phyloP scores from a whole-genome alignment of 305 asterid species.

The Plantago lanceolata region DNA sequence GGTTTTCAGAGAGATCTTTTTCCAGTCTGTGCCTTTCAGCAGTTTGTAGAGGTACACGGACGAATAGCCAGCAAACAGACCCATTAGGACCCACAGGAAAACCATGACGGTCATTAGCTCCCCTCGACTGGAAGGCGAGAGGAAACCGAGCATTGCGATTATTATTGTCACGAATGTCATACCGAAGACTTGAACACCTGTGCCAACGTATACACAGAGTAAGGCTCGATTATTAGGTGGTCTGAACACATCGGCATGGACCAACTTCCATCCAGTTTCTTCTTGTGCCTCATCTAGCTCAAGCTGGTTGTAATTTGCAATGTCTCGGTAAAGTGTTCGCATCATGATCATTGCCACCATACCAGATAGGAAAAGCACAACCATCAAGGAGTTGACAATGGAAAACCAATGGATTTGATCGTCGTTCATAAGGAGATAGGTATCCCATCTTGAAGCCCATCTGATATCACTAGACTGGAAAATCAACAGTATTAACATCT shows the following conservation, averaged over 20 bases:
- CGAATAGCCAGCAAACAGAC: slow-evolving; percentile 42
- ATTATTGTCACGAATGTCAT: slow-evolving; percentile 47
- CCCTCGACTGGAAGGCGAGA: slow-evolving; percentile 55
- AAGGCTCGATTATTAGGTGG: slow-evolving; percentile 33
- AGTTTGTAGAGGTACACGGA: slow-evolving; percentile 35
- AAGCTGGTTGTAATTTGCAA: slow-evolving; percentile 43
- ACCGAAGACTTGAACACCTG: slow-evolving; percentile 49
- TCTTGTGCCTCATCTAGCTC: slow-evolving; percentile 48
- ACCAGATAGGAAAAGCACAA: slow-evolving; percentile 50
- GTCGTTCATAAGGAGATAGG: slow-evolving; percentile 42
- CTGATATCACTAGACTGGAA: slow-evolving; percentile 46
- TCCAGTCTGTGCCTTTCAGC: slow-evolving; percentile 47
- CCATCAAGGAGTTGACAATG: slow-evolving; percentile 46
- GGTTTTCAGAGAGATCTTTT: slow-evolving; percentile 35
- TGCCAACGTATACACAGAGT: slow-evolving; percentile 46
- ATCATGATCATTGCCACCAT: slow-evolving; percentile 61
- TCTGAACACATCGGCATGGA: slow-evolving; percentile 50
- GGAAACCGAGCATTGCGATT: slow-evolving; percentile 48
- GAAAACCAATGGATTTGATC: slow-evolving; percentile 56
- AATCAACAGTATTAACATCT: not conserved
- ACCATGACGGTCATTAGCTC: slow-evolving; percentile 51
- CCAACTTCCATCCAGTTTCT: slow-evolving; percentile 52
- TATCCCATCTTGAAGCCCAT: slow-evolving; percentile 60
- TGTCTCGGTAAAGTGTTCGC: slow-evolving; percentile 47
- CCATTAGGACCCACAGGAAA: slow-evolving; percentile 52